Evolutionary conservation across 1,284 basidiomycete species (phyloP).

Genomic region (Violaceomyces palustris): DNA sequence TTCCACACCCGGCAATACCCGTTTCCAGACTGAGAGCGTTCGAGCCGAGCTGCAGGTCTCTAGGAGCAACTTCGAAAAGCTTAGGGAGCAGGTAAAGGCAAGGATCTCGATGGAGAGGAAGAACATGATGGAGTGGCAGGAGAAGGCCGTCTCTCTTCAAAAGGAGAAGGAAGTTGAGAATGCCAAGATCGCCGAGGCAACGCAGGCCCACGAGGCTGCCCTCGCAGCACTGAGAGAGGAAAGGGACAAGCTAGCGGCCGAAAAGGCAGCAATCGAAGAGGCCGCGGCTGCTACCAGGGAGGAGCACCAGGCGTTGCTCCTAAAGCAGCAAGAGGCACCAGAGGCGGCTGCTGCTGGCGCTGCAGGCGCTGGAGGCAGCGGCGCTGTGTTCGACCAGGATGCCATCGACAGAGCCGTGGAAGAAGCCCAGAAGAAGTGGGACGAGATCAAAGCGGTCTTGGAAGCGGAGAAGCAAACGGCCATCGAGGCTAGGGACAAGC

Average conservation of each 20-base stretch:
- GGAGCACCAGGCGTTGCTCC: too few species aligned
- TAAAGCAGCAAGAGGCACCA: too few species aligned
- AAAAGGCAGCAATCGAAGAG: constrained; percentile 36
- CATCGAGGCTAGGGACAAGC: constrained; percentile 16
- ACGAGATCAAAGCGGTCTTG: constrained; percentile 27
- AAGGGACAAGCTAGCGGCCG: constrained; percentile 51
- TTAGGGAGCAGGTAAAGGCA: constrained; percentile 40
- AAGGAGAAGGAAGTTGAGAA: constrained; percentile 51
- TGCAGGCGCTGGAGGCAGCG: constrained; percentile 10
- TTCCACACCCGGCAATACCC: neutral
- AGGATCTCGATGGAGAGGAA: constrained; percentile 37
- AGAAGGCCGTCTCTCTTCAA: constrained; percentile 51
- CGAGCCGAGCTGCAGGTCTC: constrained; percentile 21
- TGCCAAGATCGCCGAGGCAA: constrained; percentile 17
- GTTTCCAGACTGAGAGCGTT: constrained; percentile 9
- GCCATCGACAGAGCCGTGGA: constrained; percentile 22
- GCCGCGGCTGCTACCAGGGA: constrained; percentile 12
- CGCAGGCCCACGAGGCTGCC: constrained; percentile 16
- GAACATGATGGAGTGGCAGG: constrained; percentile 48
- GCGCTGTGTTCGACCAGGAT: constrained; percentile 14
- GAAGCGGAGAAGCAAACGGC: constrained; percentile 19
- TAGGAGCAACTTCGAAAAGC: constrained; percentile 39
- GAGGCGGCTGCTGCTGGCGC: constrained; percentile 23
- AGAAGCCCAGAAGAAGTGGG: constrained; percentile 34
- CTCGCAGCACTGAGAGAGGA: constrained; percentile 14